Base-by-base conservation (phyloP, 371 early-diverging fungal species). In the Smittium mucronatum region DNA sequence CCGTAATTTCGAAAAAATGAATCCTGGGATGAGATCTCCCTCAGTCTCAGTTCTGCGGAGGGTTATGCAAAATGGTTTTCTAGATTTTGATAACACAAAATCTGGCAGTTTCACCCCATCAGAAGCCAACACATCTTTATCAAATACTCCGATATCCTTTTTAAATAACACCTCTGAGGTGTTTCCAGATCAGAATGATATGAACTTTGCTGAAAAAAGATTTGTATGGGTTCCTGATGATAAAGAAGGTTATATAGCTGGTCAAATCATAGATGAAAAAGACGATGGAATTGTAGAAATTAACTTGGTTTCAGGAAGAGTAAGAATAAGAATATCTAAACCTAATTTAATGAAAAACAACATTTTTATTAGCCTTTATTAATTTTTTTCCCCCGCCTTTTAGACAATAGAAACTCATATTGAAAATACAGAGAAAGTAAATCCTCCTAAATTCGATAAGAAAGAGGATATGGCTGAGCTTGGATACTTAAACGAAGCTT, bases 381-480 rank as follows among this genome's bases (percentile, higher is more conserved):
- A 16, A 26, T 59, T 28, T 21, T 59, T 59, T 59, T 59, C 11
- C 47, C 5, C 21, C 5, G 21, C 5, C 28, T 59, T 16, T 59
- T 75, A 75, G 69, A 75, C 76, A 63, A 70, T 77, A 34, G 57
- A 70, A 2, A 87, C 91, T 57, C 81, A 86, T 72, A 78, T 85
- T 70, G 89, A 88, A 70, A 88, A 89, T 61, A 87, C 93, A 0
- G 90, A 93, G 69, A 93, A 96, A 80, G 96, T 97, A 90, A 99
- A 99, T 72, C 99, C 99, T 36, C 94, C 96, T 57, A 99, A 99
- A 81, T 99, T 99, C 78, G 99, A 99, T 78, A 86, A 88, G 71
- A 93, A 90, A 58, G 98, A 98, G 61, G 99, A 99, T 82, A 94
- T 99, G 96, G 98, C 98, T 30, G 94, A 94, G 65, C 79, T 99